phyloP scores from a whole-genome alignment of 2,329 filamentous ascomycete species.

The Xylaria sp. region DNA sequence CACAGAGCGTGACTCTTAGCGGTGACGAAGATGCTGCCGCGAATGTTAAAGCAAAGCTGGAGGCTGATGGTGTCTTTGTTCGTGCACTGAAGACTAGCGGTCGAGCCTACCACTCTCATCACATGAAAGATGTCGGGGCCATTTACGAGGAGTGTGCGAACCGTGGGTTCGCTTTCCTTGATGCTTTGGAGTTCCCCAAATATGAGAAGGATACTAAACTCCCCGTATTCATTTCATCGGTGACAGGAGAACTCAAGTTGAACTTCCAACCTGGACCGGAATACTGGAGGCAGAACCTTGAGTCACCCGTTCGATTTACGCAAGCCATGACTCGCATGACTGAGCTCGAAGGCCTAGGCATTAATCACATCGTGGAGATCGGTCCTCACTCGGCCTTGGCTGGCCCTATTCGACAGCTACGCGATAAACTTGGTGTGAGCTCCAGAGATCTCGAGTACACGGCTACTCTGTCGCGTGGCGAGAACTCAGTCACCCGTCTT shows the following conservation, averaged over 20 bases:
- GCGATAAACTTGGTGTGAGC: constrained; percentile 25
- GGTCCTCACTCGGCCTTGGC: constrained; percentile 33
- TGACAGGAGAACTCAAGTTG: constrained; percentile 20
- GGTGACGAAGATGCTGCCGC: constrained; percentile 18
- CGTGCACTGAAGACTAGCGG: constrained; percentile 30
- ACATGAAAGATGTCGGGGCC: constrained; percentile 30
- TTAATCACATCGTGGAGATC: constrained; percentile 31
- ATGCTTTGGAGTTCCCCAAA: constrained; percentile 10
- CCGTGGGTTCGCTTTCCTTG: constrained; percentile 11
- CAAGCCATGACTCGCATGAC: constrained; percentile 18
- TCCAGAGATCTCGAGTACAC: constrained; percentile 28
- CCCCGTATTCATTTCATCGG: constrained; percentile 23
- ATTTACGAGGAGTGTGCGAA: constrained; percentile 25
- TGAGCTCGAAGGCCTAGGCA: constrained; percentile 17
- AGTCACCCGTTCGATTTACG: constrained; percentile 20
- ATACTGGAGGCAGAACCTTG: constrained; percentile 31
- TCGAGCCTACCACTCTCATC: constrained; percentile 38
- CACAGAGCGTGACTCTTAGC: constrained; percentile 24
- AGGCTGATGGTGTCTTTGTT: constrained; percentile 23
- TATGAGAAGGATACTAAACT: constrained; percentile 17
- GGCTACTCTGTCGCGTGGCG: constrained; percentile 23
- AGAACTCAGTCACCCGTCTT: constrained; percentile 29
- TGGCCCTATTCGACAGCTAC: constrained; percentile 29
- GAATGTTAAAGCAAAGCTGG: constrained; percentile 13
- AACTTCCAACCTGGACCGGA: constrained; percentile 22